Percentiles rank a stretch among this genome's conserved stretches.
These are phyloP conservation scores for Cochlearia excelsa DNA, from an alignment of 345 rosid species.

Conservation along the genomic window DNA sequence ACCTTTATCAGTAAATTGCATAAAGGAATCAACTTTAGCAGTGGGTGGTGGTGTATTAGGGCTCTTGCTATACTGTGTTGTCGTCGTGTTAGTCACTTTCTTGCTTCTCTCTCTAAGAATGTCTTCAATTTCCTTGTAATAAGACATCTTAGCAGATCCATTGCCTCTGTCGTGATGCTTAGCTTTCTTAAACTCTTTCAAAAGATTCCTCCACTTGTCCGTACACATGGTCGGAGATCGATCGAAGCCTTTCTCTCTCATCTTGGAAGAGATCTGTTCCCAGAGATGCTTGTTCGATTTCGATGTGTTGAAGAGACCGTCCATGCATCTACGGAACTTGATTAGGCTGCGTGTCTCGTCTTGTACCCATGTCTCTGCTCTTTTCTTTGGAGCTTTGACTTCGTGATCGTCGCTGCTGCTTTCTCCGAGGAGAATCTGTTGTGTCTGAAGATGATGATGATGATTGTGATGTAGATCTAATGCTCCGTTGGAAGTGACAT, in stretches of 20 bases:
- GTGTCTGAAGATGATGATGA: slow-evolving; percentile 37
- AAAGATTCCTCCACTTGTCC: slow-evolving; percentile 96
- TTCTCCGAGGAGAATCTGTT: slow-evolving; percentile 75
- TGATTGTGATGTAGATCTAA: slow-evolving; percentile 41
- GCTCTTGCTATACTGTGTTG: slow-evolving; percentile 53
- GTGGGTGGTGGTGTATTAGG: slow-evolving; percentile 38
- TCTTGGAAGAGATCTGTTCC: slow-evolving; percentile 87
- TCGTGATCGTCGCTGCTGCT: slow-evolving; percentile 82
- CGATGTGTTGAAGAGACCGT: slow-evolving; percentile 84
- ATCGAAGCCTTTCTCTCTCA: slow-evolving; percentile 96
- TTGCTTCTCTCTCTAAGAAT: slow-evolving; percentile 84
- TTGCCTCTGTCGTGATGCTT: slow-evolving; percentile 77
- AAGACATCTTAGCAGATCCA: slow-evolving; percentile 89
- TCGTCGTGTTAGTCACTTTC: slow-evolving; percentile 23
- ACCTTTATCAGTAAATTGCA: slow-evolving; percentile 97
- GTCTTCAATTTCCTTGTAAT: slow-evolving; percentile 93
- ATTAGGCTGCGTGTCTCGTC: slow-evolving; percentile 90
- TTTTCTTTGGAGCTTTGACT: slow-evolving; percentile 83
- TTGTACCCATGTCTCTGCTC: slow-evolving; percentile 99
- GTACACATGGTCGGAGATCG: slow-evolving; percentile 99
- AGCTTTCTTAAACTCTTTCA: slow-evolving; percentile 94
- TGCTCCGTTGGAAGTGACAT: slow-evolving; percentile 63
- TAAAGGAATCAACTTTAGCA: slow-evolving; percentile 78
- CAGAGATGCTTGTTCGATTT: slow-evolving; percentile 97
- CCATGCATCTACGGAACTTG: slow-evolving; percentile 77